A percentile compares a stretch with the other conserved stretches of the same genome.
phyloP scores from a whole-genome alignment of 148 eudicot species.

The Polygonum aviculare region DNA sequence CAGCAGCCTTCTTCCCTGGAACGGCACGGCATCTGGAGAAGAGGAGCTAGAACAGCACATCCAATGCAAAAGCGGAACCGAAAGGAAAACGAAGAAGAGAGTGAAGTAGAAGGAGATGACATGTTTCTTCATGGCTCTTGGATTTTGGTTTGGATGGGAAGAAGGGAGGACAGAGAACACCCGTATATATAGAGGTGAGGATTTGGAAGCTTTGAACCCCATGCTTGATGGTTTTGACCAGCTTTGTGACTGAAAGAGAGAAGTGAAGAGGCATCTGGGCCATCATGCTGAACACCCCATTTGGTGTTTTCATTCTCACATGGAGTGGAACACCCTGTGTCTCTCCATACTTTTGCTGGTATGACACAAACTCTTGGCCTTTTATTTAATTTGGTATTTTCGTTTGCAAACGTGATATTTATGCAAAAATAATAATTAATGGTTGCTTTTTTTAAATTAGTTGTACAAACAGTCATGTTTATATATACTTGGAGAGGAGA shows the following conservation, averaged over 20 bases:
- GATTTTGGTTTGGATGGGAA: not conserved
- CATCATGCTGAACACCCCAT: not conserved
- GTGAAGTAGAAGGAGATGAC: not conserved
- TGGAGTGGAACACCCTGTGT: constrained; percentile 11
- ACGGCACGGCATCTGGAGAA: constrained; percentile 3
- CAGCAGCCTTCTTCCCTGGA: constrained; percentile 17
- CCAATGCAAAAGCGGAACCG: not conserved
- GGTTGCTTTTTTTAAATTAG: no score
- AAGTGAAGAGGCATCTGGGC: not conserved
- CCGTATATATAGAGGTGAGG: not conserved
- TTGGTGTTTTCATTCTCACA: constrained; percentile 4
- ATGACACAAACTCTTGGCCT: not conserved
- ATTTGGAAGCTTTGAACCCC: not conserved
- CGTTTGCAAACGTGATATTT: not conserved
- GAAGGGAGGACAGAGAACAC: not conserved
- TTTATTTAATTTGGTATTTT: not conserved
- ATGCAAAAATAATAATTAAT: no score
- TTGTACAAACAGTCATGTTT: no score
- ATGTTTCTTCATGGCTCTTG: not conserved
- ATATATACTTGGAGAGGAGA: no score
- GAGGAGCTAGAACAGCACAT: not conserved
- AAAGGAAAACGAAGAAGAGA: not conserved
- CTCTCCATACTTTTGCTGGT: not conserved
- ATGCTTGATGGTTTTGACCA: constrained; percentile 1
- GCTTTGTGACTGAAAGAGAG: not conserved